phyloP scores from a whole-genome alignment of 768 basidiomycete species.

The Amanita molliuscula region DNA sequence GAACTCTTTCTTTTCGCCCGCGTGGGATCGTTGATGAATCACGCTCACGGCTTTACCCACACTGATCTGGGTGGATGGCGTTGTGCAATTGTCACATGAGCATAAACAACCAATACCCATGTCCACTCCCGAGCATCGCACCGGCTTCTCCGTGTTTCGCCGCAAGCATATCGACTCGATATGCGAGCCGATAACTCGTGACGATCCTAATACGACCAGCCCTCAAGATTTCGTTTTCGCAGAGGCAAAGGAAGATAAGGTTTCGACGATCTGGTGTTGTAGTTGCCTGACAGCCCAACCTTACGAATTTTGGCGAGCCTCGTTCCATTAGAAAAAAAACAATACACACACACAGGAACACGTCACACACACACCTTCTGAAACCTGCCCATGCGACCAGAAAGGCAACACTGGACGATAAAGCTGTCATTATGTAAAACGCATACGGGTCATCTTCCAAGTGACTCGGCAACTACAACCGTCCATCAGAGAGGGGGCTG shows the following conservation, averaged over 20 bases:
- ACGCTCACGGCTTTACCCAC: neutral
- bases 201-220: conserved; percentile 24
- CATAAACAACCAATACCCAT: neutral
- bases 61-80: too few relatives aligned
- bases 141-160: neutral
- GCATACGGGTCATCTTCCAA: conserved; percentile 67
- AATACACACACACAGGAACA: conserved; percentile 6
- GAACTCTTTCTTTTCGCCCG: neutral
- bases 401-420: conserved; percentile 47
- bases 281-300: conserved; percentile 31
- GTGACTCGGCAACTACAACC: conserved; percentile 54
- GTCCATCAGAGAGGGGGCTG: conserved; percentile 3
- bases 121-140: neutral
- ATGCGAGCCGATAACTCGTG: neutral
- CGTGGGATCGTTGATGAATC: neutral
- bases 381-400: conserved; percentile 59
- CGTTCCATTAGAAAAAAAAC: conserved; percentile 3
- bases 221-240: conserved; percentile 26
- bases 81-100: too few relatives aligned
- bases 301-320: conserved; percentile 37
- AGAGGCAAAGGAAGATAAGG: conserved; percentile 40
- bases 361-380: conserved; percentile 36
- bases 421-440: conserved; percentile 55
- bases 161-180: neutral
- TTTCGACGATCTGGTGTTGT: conserved; percentile 15